A percentile compares a stretch with the other conserved stretches of the same genome.
Evolutionary conservation across 1,284 basidiomycete species (phyloP).

Genomic region (Laetiporus sulphureus): DNA sequence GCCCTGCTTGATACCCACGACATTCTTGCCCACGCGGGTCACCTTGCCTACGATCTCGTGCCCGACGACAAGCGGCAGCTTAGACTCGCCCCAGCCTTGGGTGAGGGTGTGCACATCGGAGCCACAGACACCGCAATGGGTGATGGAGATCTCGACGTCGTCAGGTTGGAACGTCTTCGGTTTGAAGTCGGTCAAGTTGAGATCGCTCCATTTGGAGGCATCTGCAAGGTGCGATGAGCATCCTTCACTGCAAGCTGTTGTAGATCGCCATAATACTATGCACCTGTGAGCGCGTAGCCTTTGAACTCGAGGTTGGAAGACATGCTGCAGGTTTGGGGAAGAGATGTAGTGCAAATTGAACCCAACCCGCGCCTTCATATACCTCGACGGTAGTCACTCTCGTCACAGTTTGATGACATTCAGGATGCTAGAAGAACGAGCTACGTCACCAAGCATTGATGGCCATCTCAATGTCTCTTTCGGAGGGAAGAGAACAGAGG

Average conservation of each 20-base stretch:
- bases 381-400: no score
- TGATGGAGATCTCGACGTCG: slow-evolving; percentile 33
- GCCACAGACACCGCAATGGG: slow-evolving; percentile 37
- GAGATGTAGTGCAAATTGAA: no score
- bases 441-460: no score
- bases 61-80: slow-evolving; percentile 36
- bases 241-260: no score
- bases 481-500: no score
- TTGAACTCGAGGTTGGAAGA: slow-evolving; percentile 11
- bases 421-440: no score
- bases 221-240: slow-evolving; percentile 5
- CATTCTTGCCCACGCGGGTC: slow-evolving; percentile 44
- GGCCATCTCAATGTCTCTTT: no score
- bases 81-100: slow-evolving; percentile 40
- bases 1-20: slow-evolving; percentile 52
- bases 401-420: no score
- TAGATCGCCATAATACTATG: neutral
- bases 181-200: slow-evolving; percentile 31
- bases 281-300: slow-evolving; percentile 17
- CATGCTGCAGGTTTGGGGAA: slow-evolving; percentile 1
- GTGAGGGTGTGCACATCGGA: slow-evolving; percentile 48
- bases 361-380: no score
- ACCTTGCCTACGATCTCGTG: slow-evolving; percentile 62
- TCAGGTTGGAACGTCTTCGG: slow-evolving; percentile 28
- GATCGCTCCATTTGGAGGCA: slow-evolving; percentile 31